Base-by-base conservation (phyloP, 257 asterid species). In the Nicotiana otophora region DNA sequence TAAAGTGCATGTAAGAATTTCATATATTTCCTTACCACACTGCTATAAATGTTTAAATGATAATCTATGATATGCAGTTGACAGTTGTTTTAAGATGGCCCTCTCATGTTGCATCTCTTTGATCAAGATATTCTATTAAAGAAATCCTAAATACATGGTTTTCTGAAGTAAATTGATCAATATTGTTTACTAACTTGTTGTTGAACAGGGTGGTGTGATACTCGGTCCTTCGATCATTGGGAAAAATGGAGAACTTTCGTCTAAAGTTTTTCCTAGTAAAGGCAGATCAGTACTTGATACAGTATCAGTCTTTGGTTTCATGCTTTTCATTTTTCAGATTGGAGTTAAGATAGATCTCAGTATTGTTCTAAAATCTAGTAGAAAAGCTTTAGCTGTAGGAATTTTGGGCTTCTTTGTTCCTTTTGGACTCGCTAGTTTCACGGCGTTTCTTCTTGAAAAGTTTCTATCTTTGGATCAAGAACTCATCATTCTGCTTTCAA, bases 221-320 rank as follows among this genome's bases (percentile, higher is more conserved):
- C 81, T 91, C 79, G 93, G 97, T 64, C 93, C 97, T 57, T 91
- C 97, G n/a, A 46, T 87, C 23, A 83, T 92, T 62, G 97, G 95
- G 16, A 86, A 83, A 55, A 87, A 86, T 83, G 11, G 23, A 77
- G 28, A 86, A 39, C 86, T 88, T 85, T 80, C 83, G 33, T 60
- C 84, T 17, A 84, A 62, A 63, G 85, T 91, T 15, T 92, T 87
- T 42, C 92, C 95, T 5, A 67, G 55, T 53, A 90, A 84, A 88
- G 82, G 90, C 58, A 86, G 89, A 81, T 72, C 88, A 69, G 84
- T 92, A 39, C 90, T 91, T 4, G 94, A 91, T 77, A 92, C 95
- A 30, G 53, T 91, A 17, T 92, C 97, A 2, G 53, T 86, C 76
- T 91, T 91, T 30, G 95, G 97, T 68, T 85, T 90, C 86, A 84